phyloP scores from a whole-genome alignment of 2,329 filamentous ascomycete species.

The Penicillium brasilianum region DNA sequence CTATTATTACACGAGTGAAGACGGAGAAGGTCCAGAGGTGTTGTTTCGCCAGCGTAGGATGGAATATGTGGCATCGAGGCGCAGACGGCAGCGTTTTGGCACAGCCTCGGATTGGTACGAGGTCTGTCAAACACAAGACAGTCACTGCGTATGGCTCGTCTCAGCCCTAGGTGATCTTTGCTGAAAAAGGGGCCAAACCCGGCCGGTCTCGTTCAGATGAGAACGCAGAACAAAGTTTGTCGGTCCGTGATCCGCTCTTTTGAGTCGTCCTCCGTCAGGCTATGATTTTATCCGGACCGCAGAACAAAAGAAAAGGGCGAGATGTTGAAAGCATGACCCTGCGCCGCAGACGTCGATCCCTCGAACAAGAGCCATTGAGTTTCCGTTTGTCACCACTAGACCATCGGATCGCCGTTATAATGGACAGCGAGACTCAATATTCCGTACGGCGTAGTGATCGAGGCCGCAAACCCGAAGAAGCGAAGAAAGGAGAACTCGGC shows the following conservation, averaged over 20 bases:
- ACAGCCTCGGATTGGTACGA: not conserved
- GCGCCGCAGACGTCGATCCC: not conserved
- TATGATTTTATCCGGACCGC: not conserved
- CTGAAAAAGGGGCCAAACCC: not conserved
- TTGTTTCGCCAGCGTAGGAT: not conserved
- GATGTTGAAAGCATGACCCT: not conserved
- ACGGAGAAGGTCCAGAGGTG: not conserved
- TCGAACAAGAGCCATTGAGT: not conserved
- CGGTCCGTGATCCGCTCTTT: not conserved
- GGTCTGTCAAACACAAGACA: not conserved
- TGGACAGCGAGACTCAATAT: not conserved
- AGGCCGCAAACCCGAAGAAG: not conserved
- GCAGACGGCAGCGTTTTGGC: not conserved
- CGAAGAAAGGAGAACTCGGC: not conserved
- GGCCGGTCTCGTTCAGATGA: not conserved
- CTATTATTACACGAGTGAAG: not conserved
- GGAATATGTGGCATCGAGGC: constrained; percentile 1
- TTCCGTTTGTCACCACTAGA: not conserved
- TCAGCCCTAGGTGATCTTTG: constrained; percentile 5
- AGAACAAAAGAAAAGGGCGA: no score
- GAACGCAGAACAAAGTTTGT: constrained; percentile 2
- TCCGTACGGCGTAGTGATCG: not conserved
- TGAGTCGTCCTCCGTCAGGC: not conserved
- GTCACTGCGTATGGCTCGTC: not conserved
- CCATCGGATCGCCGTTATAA: not conserved